Percentiles rank a stretch among this genome's conserved stretches.
phyloP scores from a whole-genome alignment of 176 grass and related monocot genomes.

The Ananas comosus region DNA sequence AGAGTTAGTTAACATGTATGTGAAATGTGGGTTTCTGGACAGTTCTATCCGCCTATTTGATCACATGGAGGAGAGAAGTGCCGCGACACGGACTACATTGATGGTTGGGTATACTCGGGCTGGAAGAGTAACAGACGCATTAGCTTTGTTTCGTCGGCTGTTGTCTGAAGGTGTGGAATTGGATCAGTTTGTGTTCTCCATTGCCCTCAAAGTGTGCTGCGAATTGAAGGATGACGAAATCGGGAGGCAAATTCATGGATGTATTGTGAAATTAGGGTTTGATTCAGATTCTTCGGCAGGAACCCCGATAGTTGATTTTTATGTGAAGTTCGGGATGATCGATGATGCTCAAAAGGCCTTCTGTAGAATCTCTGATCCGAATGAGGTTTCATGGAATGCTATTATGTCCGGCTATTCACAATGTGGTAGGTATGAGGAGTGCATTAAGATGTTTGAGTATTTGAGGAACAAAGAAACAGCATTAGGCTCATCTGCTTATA shows the following conservation, averaged over 20 bases:
- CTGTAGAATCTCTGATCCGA: constrained; percentile 5
- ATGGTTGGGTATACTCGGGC: constrained; percentile 18
- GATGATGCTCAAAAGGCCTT: constrained; percentile 17
- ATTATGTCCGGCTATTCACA: constrained; percentile 23
- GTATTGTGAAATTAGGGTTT: constrained; percentile 16
- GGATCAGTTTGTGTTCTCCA: constrained; percentile 19
- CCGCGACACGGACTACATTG: constrained; percentile 10
- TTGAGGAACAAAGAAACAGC: constrained; percentile 2
- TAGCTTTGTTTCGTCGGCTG: constrained; percentile 6
- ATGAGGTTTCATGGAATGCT: constrained; percentile 23
- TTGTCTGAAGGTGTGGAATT: neutral
- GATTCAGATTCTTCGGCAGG: constrained; percentile 22
- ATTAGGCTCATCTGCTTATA: constrained; percentile 13
- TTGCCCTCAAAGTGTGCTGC: constrained; percentile 14
- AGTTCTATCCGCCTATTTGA: constrained; percentile 14
- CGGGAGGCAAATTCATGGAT: constrained; percentile 18
- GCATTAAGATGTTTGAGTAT: constrained; percentile 11
- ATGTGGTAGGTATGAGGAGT: constrained; percentile 13
- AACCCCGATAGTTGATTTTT: constrained; percentile 18
- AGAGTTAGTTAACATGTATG: constrained; percentile 19
- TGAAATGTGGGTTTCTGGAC: constrained; percentile 19
- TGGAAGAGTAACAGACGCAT: neutral
- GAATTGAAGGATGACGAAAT: neutral
- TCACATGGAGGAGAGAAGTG: constrained; percentile 17
- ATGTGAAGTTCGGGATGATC: constrained; percentile 15